Conservation (phyloP, 371 early-diverging fungal genomes). For the Nosema muscidifuracis region DNA sequence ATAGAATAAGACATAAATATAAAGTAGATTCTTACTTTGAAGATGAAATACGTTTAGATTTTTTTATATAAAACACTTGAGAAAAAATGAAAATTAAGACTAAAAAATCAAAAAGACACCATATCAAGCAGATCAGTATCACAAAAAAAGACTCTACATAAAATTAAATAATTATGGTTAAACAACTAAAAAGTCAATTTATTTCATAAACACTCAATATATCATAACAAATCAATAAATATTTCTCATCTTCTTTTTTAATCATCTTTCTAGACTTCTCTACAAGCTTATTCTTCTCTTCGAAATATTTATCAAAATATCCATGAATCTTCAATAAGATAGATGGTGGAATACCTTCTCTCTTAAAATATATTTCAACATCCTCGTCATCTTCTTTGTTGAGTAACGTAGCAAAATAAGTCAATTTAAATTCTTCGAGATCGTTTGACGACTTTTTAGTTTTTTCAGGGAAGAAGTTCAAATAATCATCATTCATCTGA, state of each 20-base stretch:
- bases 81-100: too few species aligned
- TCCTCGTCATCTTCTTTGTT: not conserved
- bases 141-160: too few species aligned
- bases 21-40: too few species aligned
- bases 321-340: not conserved
- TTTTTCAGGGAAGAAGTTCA: constrained; percentile 66
- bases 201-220: not conserved
- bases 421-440: constrained; percentile 92
- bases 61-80: too few species aligned
- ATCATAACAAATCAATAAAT: not conserved
- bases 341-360: not conserved
- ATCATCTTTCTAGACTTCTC: constrained; percentile 1
- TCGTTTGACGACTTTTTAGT: constrained; percentile 95
- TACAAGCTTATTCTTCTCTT: not conserved
- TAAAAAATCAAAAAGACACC: too few species aligned
- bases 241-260: not conserved
- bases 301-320: not conserved
- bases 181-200: too few species aligned
- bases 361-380: not conserved
- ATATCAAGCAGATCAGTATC: too few species aligned
- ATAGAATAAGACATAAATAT: too few species aligned
- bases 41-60: too few species aligned
- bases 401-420: constrained; percentile 68
- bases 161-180: too few species aligned
- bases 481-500: constrained; percentile 69